These are phyloP conservation scores for Lolium perenne DNA, from an alignment of 176 grass and related monocot species.

Conservation along the genomic window DNA sequence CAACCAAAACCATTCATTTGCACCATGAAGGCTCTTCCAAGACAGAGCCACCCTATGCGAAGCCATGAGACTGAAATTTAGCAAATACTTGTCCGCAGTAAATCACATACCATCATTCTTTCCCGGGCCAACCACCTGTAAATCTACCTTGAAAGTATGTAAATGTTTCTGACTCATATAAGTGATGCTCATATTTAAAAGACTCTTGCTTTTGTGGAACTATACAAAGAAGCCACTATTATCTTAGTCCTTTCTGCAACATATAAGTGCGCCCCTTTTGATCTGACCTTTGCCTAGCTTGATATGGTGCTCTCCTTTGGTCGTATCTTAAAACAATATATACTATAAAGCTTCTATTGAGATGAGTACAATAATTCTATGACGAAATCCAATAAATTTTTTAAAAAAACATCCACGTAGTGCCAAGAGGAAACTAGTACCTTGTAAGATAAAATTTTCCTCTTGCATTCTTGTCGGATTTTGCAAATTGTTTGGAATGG, in stretches of 20 bases:
- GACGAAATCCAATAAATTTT: not conserved
- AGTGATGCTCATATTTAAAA: not conserved
- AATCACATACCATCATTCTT: not conserved
- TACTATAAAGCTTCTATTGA: not conserved
- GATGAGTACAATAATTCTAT: not conserved
- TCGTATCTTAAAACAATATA: constrained; percentile 23
- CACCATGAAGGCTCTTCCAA: too few species aligned
- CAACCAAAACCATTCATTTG: too few species aligned
- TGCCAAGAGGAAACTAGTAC: not conserved
- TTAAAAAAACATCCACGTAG: not conserved
- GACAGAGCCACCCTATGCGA: not conserved
- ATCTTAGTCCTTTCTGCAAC: not conserved
- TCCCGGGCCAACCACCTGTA: not conserved
- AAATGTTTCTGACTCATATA: not conserved
- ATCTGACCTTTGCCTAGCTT: not conserved
- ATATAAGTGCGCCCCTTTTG: not conserved
- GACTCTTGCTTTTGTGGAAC: not conserved
- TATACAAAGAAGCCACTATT: not conserved
- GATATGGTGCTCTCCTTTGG: constrained; percentile 9
- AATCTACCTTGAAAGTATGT: not conserved
- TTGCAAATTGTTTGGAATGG: constrained; percentile 24
- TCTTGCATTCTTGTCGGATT: constrained; percentile 11
- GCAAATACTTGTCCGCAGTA: not conserved
- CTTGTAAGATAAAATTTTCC: constrained; percentile 5
- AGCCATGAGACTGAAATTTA: not conserved